Evolutionary conservation across 1,284 basidiomycete species (phyloP), one percentile per base, ranked within the genome.

Genomic region (Trichosporon faecale): DNA sequence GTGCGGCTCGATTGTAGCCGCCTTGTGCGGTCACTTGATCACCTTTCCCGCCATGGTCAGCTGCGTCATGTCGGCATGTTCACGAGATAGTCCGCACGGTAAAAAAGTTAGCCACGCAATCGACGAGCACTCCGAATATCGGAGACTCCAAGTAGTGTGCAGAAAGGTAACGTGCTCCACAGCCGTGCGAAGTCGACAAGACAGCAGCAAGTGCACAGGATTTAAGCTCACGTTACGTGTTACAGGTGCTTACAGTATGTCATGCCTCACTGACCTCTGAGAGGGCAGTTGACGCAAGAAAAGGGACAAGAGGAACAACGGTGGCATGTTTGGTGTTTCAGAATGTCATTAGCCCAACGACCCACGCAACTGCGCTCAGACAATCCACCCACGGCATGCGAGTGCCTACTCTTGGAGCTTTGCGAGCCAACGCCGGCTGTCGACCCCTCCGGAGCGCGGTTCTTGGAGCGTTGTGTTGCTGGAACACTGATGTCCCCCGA

Each of bases 281-380:
- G n/a, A 49, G n/a, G 11, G 12, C 18, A 16, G 46, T 11, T 25
- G 23, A 52, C 49, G 49, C 49, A 52, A 52, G 49, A 21, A 4
- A 9, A 33, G 33, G 33, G 9, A 33, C 33, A 9, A 33, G 16
- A 52, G 49, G 49, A 52, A 23, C 21, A 9, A 8, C 49, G 49
- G 49, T 52, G 49, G 49, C 49, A 52, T 25, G 49, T 52, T 52
- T 52, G 49, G 49, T 52, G 49, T 52, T 52, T 52, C 49, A 52
- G 49, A 52, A 52, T 52, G 49, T 25, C 21, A 8, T 11, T 5
- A 3, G 49, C 3, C 21, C 49, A 23, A 21, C 40, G 12, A 44
- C 40, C 40, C 40, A 44, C 40, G 35, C 12, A 37, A 3, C 12
- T 37, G n/a, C 35, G 11, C 35, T 9, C 16, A 44, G 40, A 14